Evolutionary conservation across 2,329 filamentous ascomycete species (phyloP).

Genomic region (Chaetomium strumarium): DNA sequence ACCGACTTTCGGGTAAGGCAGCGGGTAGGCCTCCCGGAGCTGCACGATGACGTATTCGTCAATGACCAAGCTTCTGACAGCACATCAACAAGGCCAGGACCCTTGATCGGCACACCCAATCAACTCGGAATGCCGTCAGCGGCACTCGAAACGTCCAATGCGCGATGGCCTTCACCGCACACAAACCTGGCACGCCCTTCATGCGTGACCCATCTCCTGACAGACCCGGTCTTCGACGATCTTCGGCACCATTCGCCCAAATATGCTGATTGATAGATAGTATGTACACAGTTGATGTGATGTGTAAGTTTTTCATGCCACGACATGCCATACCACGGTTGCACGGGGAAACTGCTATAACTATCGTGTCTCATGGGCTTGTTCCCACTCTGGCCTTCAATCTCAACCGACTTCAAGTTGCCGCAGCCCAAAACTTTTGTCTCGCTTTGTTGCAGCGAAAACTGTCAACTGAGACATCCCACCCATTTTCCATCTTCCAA

Average conservation of each 20-base stretch:
- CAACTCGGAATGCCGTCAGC: not conserved
- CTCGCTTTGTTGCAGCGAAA: not conserved
- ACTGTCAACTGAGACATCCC: not conserved
- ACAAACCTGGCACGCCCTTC: slow-evolving; percentile 2
- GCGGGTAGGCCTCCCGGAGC: too few relatives aligned
- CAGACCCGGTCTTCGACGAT: not conserved
- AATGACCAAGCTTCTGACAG: too few relatives aligned
- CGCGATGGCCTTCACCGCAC: not conserved
- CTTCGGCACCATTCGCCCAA: not conserved
- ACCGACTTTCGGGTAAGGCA: too few relatives aligned
- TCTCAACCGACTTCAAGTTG: too few relatives aligned
- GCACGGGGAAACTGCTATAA: not conserved
- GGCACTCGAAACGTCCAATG: not conserved
- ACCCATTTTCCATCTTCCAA: not conserved
- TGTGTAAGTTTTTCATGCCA: not conserved
- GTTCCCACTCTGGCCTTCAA: too few relatives aligned
- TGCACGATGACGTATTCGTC: too few relatives aligned
- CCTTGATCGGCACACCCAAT: not conserved
- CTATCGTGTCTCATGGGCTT: too few relatives aligned
- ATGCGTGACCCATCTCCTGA: not conserved
- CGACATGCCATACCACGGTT: not conserved
- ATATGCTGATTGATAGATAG: not conserved
- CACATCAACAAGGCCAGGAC: not conserved
- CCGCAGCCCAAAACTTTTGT: not conserved
- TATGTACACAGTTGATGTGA: not conserved